A percentile compares a stretch with the other conserved stretches of the same genome.
Evolutionary conservation across 2,329 filamentous ascomycete genomes (phyloP).

Genomic region (Oidium heveae): DNA sequence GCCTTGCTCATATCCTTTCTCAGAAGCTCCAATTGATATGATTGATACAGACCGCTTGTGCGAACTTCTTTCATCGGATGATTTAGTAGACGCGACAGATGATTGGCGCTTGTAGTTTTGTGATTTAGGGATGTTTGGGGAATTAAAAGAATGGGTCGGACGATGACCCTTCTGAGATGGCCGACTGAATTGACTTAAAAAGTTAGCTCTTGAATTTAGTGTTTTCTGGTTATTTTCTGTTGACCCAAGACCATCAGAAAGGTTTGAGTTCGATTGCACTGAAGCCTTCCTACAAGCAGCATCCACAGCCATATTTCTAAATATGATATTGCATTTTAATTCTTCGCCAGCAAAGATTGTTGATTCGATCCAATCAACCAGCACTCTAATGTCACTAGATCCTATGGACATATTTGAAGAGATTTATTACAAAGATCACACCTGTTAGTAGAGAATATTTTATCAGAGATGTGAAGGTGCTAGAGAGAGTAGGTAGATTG

Average conservation of each 20-base stretch:
- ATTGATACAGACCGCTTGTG: slow-evolving; percentile 64
- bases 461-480: too few species aligned
- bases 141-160: slow-evolving; percentile 38
- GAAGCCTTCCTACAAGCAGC: slow-evolving; percentile 7
- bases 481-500: too few species aligned
- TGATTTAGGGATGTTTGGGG: slow-evolving; percentile 14
- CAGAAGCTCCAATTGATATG: slow-evolving; percentile 43
- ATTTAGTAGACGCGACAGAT: slow-evolving; percentile 6
- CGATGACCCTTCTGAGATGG: slow-evolving; percentile 30
- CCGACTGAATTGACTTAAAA: slow-evolving; percentile 22
- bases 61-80: slow-evolving; percentile 21
- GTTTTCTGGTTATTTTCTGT: slow-evolving; percentile 11
- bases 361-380: slow-evolving; percentile 81
- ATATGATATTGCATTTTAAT: slow-evolving; percentile 85
- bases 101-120: slow-evolving; percentile 5
- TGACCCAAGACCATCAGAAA: slow-evolving; percentile 8
- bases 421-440: too few species aligned
- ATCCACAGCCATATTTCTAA: slow-evolving; percentile 45
- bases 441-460: too few species aligned
- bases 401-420: slow-evolving; percentile 15
- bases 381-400: slow-evolving; percentile 68
- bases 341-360: slow-evolving; percentile 93
- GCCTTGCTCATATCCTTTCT: slow-evolving; percentile 10
- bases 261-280: slow-evolving; percentile 7
- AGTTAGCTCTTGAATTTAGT: slow-evolving; percentile 12